Percentiles rank a stretch among this genome's conserved stretches.
These are phyloP conservation scores for Neonectria punicea DNA, from an alignment of 2,329 filamentous ascomycete genomes.

Conservation along the genomic window DNA sequence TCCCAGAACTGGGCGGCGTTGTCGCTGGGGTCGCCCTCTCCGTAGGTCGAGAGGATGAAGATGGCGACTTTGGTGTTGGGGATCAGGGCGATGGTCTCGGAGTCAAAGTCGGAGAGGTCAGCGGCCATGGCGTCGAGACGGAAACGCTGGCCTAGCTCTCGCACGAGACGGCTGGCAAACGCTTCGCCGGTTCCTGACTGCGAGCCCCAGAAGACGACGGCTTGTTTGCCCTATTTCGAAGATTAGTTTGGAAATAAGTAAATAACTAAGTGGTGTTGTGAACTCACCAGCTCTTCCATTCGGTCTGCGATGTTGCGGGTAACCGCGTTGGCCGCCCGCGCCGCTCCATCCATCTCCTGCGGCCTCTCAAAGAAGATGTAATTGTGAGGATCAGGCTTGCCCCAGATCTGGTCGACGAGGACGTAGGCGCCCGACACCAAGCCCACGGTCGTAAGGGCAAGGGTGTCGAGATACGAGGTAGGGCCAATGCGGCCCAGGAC, in stretches of 20 bases:
- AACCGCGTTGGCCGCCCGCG: conserved; percentile 1
- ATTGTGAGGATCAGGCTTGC: conserved; percentile 19
- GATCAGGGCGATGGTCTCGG: conserved; percentile 46
- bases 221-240: conserved; percentile 11
- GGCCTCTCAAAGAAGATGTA: conserved; percentile 25
- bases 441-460: conserved; percentile 12
- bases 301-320: conserved; percentile 23
- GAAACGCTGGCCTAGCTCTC: conserved; percentile 18
- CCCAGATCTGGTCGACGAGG: conserved; percentile 20
- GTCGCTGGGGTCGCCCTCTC: conserved; percentile 51
- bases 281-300: conserved; percentile 22
- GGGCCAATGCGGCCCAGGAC: conserved; percentile 19
- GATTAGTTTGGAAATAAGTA: not conserved
- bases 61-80: conserved; percentile 40
- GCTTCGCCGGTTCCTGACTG: conserved; percentile 25
- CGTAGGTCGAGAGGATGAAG: conserved; percentile 49
- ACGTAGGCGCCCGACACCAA: conserved; percentile 20
- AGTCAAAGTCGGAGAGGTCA: conserved; percentile 58
- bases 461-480: conserved; percentile 13
- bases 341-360: conserved; percentile 15
- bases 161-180: conserved; percentile 17
- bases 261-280: too few relatives aligned
- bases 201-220: conserved; percentile 24
- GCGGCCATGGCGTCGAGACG: conserved; percentile 37
- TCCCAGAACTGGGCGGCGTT: conserved; percentile 44